phyloP scores from a whole-genome alignment of 1,139 yeast genomes.

The Diutina catenulata region DNA sequence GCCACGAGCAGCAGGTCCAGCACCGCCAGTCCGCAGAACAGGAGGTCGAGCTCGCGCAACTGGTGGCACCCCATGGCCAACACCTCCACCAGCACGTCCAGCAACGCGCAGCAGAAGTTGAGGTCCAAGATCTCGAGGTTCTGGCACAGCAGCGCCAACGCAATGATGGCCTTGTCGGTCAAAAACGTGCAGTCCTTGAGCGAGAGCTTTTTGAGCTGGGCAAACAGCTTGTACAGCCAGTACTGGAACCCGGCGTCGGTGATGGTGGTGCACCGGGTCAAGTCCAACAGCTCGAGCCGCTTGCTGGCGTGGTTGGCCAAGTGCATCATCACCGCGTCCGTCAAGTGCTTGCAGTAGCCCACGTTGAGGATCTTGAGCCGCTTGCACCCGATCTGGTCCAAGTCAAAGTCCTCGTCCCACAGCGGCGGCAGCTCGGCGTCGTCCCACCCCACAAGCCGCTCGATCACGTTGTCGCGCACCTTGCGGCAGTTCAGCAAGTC shows the following conservation, averaged over 20 bases:
- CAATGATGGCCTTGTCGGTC: slow-evolving; percentile 51
- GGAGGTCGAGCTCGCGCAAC: slow-evolving; percentile 41
- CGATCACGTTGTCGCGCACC: slow-evolving; percentile 59
- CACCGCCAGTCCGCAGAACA: slow-evolving; percentile 74
- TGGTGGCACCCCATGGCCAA: slow-evolving; percentile 53
- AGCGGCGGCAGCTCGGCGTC: slow-evolving; percentile 8
- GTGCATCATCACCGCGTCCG: slow-evolving; percentile 56
- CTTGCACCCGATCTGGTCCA: slow-evolving; percentile 39
- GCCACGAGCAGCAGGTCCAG: slow-evolving; percentile 58
- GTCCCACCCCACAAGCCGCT: slow-evolving; percentile 51
- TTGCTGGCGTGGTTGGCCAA: slow-evolving; percentile 47
- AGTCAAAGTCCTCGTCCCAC: slow-evolving; percentile 8
- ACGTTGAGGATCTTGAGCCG: slow-evolving; percentile 40
- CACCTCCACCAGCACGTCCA: slow-evolving; percentile 57
- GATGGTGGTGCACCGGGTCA: slow-evolving; percentile 67
- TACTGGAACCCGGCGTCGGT: slow-evolving; percentile 62
- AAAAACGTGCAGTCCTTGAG: slow-evolving; percentile 65
- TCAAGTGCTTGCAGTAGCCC: slow-evolving; percentile 64
- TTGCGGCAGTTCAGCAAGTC: slow-evolving; percentile 65
- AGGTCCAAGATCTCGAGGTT: slow-evolving; percentile 44
- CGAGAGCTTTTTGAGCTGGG: slow-evolving; percentile 38
- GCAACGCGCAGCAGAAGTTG: slow-evolving; percentile 65
- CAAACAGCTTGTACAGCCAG: slow-evolving; percentile 48
- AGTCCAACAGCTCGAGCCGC: slow-evolving; percentile 43
- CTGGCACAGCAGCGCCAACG: slow-evolving; percentile 51